phyloP scores from a whole-genome alignment of 2,329 filamentous ascomycete species.

The Neoarthrinium moseri region DNA sequence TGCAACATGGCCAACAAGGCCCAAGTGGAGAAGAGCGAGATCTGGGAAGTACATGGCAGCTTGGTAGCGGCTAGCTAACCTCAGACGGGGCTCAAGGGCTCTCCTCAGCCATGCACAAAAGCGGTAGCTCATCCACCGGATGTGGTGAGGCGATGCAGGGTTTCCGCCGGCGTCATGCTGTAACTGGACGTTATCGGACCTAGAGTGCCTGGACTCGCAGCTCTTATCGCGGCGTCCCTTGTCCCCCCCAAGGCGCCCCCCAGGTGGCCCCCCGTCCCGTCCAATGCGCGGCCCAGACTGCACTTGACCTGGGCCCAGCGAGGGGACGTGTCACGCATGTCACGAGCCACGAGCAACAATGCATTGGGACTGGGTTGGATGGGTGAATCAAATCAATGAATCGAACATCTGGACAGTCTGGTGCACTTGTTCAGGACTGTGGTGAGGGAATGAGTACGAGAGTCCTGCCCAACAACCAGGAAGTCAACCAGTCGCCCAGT shows the following conservation, averaged over 20 bases:
- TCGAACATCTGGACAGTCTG: background rate
- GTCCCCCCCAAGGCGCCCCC: no score
- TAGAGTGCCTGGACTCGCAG: background rate
- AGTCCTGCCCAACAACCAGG: constrained; percentile 1
- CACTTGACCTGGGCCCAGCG: background rate
- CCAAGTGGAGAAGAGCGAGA: no score
- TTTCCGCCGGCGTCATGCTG: background rate
- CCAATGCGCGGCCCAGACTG: no score
- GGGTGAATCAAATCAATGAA: no score
- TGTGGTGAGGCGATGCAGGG: background rate
- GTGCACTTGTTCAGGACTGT: background rate
- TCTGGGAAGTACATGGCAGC: no score
- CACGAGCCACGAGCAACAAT: background rate
- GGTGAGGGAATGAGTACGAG: background rate
- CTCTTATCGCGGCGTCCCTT: background rate
- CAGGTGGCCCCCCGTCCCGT: no score
- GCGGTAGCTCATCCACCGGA: background rate
- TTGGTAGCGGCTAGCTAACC: no score
- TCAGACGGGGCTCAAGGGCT: no score
- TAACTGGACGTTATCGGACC: constrained; percentile 1
- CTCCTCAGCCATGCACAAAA: background rate
- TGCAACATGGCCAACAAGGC: no score
- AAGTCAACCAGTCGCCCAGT: background rate
- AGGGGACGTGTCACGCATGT: constrained; percentile 3
- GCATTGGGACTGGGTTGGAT: background rate